Evolutionary conservation across 257 asterid species (phyloP).

Genomic region (Capsicum rhomboideum): DNA sequence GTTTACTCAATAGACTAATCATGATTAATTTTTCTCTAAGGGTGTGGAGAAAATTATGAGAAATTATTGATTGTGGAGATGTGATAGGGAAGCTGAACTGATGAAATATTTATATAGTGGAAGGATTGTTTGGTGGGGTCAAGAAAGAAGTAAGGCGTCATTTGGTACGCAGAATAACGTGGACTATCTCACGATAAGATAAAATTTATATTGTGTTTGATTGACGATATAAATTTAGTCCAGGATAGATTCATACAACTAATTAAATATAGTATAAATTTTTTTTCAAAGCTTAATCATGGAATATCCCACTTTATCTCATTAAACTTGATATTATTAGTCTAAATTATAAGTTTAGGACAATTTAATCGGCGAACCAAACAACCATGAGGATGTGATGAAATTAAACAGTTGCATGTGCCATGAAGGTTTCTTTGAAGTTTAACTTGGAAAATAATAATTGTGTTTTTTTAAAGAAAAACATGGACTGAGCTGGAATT

Average conservation of each 20-base stretch:
- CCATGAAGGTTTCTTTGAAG: conserved; percentile 3
- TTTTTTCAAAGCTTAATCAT: too few relatives aligned
- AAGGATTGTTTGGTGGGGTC: conserved; percentile 2
- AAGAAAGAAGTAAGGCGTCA: neutral
- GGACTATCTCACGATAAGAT: too few relatives aligned
- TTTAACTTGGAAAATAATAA: conserved; percentile 4
- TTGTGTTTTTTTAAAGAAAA: neutral
- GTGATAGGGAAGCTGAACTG: conserved; percentile 4
- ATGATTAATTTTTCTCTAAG: neutral
- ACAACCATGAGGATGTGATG: conserved; percentile 6
- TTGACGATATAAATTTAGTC: too few relatives aligned
- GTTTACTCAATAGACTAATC: conserved; percentile 31
- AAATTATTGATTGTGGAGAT: neutral
- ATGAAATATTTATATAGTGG: conserved; percentile 39
- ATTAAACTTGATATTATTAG: too few relatives aligned
- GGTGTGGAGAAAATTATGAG: neutral
- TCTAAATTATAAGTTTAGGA: too few relatives aligned
- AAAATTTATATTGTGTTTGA: too few relatives aligned
- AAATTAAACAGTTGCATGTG: conserved; percentile 38
- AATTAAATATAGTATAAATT: too few relatives aligned
- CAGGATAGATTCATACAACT: too few relatives aligned
- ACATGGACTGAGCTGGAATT: conserved; percentile 16
- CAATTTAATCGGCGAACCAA: too few relatives aligned
- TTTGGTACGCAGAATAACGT: too few relatives aligned
- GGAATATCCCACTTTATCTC: too few relatives aligned